Base-by-base conservation (phyloP, 345 rosid species). In the Mercurialis annua region DNA sequence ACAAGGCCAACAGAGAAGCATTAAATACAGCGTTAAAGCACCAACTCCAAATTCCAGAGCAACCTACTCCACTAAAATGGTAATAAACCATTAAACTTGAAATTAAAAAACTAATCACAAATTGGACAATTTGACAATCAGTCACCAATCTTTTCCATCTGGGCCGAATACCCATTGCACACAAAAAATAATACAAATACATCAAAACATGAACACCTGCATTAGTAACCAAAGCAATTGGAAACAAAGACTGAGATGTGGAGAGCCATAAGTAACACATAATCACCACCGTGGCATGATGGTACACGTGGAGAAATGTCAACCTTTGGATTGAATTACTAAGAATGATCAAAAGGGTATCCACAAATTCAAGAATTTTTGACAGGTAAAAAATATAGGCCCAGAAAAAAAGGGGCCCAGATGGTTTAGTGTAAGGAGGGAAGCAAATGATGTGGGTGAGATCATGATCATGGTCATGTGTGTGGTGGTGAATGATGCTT, bases 341-440 rank as follows among this genome's bases (percentile, higher is more conserved):
- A 15, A 84, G 27, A 43, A 86, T 65, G 43, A 88, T 88, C 57
- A 86, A 58, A 12, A 88, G 70, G 61, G 94, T 88, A 69, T 88
- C 94, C 0, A 73, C 21, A 51, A 81, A 83, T 73, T 88, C 94
- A 1, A 82, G 68, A 40, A 82, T 77, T 68, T 86, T 88, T 30
- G 90, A 88, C 53, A 88, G 85, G 68, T 88, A 88, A 70, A 84
- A 88, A 4, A 88, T 31, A 77, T 88, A 77, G 31, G 76, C 79
- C 94, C 94, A 88, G 78, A 88, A 88, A 62, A 88, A 88, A 48
- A 82, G 69, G 14, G 94, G 89, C 1, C 94, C 94, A 0, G 71
- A 42, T 3, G 90, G 75, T 1, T 44, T 40, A 2, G 85, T 84
- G 6, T 61, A n/a, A 1, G 53, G 61, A 6, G 89, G 94, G 86